phyloP scores from a whole-genome alignment of 1,284 basidiomycete genomes.

The Polyporus tsugae region DNA sequence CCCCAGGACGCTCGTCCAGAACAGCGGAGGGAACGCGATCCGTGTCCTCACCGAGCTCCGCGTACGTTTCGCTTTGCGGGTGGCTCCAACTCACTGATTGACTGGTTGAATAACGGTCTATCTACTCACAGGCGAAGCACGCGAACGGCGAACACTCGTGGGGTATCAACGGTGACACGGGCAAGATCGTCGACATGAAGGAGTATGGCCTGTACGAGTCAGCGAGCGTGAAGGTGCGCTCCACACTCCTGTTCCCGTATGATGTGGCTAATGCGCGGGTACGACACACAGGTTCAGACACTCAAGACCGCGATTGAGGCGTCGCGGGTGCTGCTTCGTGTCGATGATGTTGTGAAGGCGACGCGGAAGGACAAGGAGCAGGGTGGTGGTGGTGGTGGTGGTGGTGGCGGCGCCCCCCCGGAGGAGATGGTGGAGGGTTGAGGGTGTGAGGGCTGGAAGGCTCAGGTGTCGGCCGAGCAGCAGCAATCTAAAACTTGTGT shows the following conservation, averaged over 20 bases:
- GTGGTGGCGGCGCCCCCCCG: conserved; percentile 52
- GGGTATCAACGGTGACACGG: conserved; percentile 96
- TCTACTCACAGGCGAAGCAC: conserved; percentile 81
- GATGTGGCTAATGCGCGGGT: not conserved
- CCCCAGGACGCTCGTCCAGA: conserved; percentile 94
- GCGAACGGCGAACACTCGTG: conserved; percentile 90
- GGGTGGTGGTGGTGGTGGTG: conserved; percentile 42
- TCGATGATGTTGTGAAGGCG: conserved; percentile 95
- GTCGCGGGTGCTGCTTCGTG: conserved; percentile 90
- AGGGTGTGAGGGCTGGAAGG: not conserved
- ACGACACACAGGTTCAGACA: conserved; percentile 80
- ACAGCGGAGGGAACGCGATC: conserved; percentile 95
- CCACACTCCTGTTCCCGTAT: not conserved
- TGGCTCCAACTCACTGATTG: not conserved
- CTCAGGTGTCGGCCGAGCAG: conserved; percentile 9
- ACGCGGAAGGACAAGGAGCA: conserved; percentile 74
- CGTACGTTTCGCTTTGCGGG: conserved; percentile 44
- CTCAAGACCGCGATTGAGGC: conserved; percentile 97
- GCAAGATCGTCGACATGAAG: conserved; percentile 97
- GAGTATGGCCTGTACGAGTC: conserved; percentile 93
- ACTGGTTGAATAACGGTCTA: not conserved
- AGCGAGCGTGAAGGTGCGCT: conserved; percentile 87
- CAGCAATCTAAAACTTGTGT: conserved; percentile 29
- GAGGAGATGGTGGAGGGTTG: conserved; percentile 62
- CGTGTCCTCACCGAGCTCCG: conserved; percentile 91